Evolutionary conservation across 1,284 basidiomycete species (phyloP).

Genomic region (Cutaneotrichosporon sp.): DNA sequence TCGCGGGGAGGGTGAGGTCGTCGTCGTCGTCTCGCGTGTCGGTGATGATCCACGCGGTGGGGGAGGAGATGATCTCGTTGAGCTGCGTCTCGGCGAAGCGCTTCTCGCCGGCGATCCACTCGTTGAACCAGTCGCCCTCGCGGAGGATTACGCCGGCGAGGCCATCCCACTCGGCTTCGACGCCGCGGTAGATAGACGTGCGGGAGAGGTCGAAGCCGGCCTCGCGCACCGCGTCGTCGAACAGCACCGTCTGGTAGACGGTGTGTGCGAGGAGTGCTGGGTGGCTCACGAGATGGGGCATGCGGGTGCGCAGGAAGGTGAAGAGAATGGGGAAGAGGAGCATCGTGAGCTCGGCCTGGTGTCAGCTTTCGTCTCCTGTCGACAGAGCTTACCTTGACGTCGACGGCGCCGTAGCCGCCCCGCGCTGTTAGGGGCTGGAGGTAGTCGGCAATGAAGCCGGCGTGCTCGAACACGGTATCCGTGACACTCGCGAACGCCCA

Average conservation of each 20-base stretch:
- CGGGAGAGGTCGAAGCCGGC: slow-evolving; percentile 67
- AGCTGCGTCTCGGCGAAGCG: slow-evolving; percentile 62
- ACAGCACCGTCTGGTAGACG: slow-evolving; percentile 85
- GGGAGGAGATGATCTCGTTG: slow-evolving; percentile 75
- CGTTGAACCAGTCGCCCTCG: slow-evolving; percentile 81
- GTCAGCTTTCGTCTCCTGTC: slow-evolving; percentile 10
- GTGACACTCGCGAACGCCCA: slow-evolving; percentile 94
- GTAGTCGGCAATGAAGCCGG: slow-evolving; percentile 71
- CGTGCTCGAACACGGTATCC: slow-evolving; percentile 78
- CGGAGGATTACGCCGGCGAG: slow-evolving; percentile 78
- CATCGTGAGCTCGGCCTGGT: slow-evolving; percentile 74
- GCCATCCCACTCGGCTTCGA: slow-evolving; percentile 64
- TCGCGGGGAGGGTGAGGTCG: slow-evolving; percentile 57
- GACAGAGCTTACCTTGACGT: slow-evolving; percentile 66
- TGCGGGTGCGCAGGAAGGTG: slow-evolving; percentile 69
- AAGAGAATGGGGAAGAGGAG: slow-evolving; percentile 69
- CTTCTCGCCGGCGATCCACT: slow-evolving; percentile 85
- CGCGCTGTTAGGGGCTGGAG: slow-evolving; percentile 70
- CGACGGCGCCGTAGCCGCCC: slow-evolving; percentile 65
- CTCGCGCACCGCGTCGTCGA: slow-evolving; percentile 79
- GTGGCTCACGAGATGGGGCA: slow-evolving; percentile 72
- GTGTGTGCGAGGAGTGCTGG: slow-evolving; percentile 91
- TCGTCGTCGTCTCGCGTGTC: slow-evolving; percentile 64
- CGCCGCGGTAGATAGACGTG: slow-evolving; percentile 48
- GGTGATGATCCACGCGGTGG: slow-evolving; percentile 85